Conservation (phyloP, 2,329 filamentous ascomycete species). For the Huntiella decipiens region DNA sequence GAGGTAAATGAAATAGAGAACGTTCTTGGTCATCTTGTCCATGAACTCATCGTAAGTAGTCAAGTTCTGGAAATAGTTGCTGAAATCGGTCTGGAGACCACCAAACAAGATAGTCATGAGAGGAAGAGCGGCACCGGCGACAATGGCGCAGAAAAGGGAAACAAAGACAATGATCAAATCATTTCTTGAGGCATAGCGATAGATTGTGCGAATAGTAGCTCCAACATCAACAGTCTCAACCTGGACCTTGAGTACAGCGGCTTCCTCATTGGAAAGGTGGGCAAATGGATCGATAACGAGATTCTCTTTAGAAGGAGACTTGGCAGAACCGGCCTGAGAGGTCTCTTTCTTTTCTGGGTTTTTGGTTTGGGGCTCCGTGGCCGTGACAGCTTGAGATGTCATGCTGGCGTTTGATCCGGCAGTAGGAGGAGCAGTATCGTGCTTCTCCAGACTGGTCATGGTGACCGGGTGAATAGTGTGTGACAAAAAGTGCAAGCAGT, state of each 20-base stretch:
- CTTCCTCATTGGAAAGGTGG: conserved; percentile 47
- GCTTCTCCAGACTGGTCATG: not conserved
- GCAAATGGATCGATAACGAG: conserved; percentile 30
- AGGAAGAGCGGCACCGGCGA: conserved; percentile 54
- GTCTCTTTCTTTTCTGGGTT: no score
- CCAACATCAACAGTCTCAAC: conserved; percentile 44
- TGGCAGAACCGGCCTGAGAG: no score
- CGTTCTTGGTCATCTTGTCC: conserved; percentile 38
- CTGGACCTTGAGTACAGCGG: conserved; percentile 47
- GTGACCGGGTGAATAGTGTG: not conserved
- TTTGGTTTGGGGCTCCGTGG: not conserved
- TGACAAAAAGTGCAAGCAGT: no score
- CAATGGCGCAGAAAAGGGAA: conserved; percentile 45
- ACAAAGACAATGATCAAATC: conserved; percentile 46
- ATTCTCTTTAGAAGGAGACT: not conserved
- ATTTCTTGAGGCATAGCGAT: conserved; percentile 47
- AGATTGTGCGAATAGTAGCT: conserved; percentile 45
- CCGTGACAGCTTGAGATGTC: not conserved
- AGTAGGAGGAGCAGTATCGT: not conserved
- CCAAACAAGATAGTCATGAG: conserved; percentile 73
- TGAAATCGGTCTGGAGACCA: conserved; percentile 52
- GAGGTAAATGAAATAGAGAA: conserved; percentile 73
- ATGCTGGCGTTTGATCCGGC: not conserved
- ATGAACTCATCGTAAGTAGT: conserved; percentile 36
- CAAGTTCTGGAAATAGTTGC: conserved; percentile 35